phyloP scores from a whole-genome alignment of 352 stramenopile species.

The Lagenidium giganteum region DNA sequence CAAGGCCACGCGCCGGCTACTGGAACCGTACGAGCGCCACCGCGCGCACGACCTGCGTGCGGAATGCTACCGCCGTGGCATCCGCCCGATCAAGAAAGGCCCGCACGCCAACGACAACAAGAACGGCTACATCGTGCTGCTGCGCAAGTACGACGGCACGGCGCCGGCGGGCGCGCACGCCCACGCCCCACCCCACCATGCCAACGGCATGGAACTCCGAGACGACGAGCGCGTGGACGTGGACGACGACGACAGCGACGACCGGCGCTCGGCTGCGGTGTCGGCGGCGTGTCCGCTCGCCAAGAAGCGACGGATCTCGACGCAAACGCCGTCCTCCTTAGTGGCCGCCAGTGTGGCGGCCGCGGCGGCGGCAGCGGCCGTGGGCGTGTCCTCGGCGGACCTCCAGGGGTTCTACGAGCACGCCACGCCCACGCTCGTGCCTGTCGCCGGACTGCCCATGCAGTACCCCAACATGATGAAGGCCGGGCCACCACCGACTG shows the following conservation, averaged over 20 bases:
- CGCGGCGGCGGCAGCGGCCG: conserved; percentile 3
- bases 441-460: conserved; percentile 58
- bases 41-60: conserved; percentile 69
- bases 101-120: conserved; percentile 85
- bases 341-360: neutral
- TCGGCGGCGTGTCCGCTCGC: conserved; percentile 11
- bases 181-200: neutral
- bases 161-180: conserved; percentile 1
- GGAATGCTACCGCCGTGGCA: conserved; percentile 72
- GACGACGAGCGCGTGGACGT: conserved; percentile 23
- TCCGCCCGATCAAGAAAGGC: conserved; percentile 78
- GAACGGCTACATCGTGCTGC: conserved; percentile 65
- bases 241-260: conserved; percentile 17
- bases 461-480: conserved; percentile 37
- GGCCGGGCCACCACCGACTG: conserved; percentile 2
- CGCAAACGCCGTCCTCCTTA: conserved; percentile 12
- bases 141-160: conserved; percentile 55
- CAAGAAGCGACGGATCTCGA: conserved; percentile 53
- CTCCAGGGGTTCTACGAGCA: conserved; percentile 63
- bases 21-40: conserved; percentile 72
- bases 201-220: conserved; percentile 7
- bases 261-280: conserved; percentile 8
- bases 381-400: conserved; percentile 17
- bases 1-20: conserved; percentile 32
- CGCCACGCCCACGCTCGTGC: conserved; percentile 30